Evolutionary conservation across 192 early-diverging fungal genomes (phyloP).

Genomic region (Coemansia erecta): DNA sequence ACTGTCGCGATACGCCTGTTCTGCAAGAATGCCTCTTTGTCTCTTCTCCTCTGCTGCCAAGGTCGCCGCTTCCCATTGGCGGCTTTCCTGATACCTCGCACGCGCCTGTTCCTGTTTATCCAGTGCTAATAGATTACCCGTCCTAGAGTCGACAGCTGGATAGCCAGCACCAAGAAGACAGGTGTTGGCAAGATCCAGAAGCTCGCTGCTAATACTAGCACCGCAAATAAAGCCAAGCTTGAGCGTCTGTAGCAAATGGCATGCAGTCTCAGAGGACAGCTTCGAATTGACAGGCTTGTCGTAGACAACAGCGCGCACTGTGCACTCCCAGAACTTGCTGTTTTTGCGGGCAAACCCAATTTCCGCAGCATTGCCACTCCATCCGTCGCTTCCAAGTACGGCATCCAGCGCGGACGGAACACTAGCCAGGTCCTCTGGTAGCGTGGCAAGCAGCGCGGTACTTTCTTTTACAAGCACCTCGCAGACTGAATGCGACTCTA

Average conservation of each 20-base stretch:
- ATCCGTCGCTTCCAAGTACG: background rate
- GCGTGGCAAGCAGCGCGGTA: background rate
- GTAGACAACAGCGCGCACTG: slow-evolving; percentile 7
- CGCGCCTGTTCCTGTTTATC: slow-evolving; percentile 1
- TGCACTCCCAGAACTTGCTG: slow-evolving; percentile 22
- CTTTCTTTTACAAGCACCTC: slow-evolving; percentile 2
- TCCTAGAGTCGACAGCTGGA: slow-evolving; percentile 15
- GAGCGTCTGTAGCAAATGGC: slow-evolving; percentile 13
- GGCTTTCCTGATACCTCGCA: background rate
- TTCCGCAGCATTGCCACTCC: background rate
- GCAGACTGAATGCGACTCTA: background rate
- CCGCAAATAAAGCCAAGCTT: slow-evolving; percentile 16
- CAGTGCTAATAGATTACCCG: slow-evolving; percentile 10
- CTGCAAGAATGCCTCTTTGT: background rate
- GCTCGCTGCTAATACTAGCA: background rate
- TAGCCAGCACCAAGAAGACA: background rate
- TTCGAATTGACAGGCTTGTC: background rate
- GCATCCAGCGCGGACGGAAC: background rate
- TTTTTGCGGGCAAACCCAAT: background rate
- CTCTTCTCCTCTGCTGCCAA: background rate
- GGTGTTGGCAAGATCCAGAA: slow-evolving; percentile 10
- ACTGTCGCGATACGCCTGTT: background rate
- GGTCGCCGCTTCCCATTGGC: background rate
- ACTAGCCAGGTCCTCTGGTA: background rate
- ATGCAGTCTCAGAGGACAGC: background rate